Conservation (phyloP, 2,329 filamentous ascomycete species). For the Aspergillus tamarii region DNA sequence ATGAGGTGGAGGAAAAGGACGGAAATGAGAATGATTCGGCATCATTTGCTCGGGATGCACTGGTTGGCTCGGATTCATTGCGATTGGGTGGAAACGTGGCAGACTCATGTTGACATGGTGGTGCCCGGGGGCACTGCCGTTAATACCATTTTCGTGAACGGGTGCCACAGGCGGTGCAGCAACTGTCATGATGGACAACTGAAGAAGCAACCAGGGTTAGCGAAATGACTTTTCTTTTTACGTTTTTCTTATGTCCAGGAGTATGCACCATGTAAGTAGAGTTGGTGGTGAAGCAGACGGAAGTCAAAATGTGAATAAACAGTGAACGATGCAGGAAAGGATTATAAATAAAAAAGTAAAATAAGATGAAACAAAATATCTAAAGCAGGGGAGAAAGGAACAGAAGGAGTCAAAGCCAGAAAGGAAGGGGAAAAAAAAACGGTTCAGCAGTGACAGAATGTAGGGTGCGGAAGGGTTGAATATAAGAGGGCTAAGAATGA, state of each 20-base stretch:
- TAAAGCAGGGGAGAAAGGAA: slow-evolving; percentile 12
- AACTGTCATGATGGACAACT: slow-evolving; percentile 36
- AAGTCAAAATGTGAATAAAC: background rate
- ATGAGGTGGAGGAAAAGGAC: slow-evolving; percentile 33
- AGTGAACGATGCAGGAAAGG: background rate
- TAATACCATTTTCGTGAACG: slow-evolving; percentile 37
- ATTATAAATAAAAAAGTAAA: background rate
- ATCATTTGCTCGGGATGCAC: slow-evolving; percentile 38
- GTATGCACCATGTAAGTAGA: slow-evolving; percentile 6
- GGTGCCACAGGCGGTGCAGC: slow-evolving; percentile 41
- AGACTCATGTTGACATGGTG: slow-evolving; percentile 35
- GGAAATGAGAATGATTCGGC: slow-evolving; percentile 37
- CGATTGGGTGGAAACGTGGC: slow-evolving; percentile 45
- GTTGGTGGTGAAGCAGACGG: background rate
- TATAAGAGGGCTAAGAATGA: slow-evolving; percentile 12
- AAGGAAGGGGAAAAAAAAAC: slow-evolving; percentile 4
- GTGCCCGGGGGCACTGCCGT: slow-evolving; percentile 27
- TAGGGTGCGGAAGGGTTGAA: slow-evolving; percentile 12
- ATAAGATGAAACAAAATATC: background rate
- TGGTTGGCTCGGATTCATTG: slow-evolving; percentile 42
- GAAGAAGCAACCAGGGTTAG: slow-evolving; percentile 16
- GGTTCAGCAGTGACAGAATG: slow-evolving; percentile 4
- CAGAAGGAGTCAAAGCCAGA: slow-evolving; percentile 2
- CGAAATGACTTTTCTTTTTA: slow-evolving; percentile 6
- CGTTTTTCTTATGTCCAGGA: background rate